phyloP scores from a whole-genome alignment of 2,329 filamentous ascomycete genomes.

The Claviceps spartinae region DNA sequence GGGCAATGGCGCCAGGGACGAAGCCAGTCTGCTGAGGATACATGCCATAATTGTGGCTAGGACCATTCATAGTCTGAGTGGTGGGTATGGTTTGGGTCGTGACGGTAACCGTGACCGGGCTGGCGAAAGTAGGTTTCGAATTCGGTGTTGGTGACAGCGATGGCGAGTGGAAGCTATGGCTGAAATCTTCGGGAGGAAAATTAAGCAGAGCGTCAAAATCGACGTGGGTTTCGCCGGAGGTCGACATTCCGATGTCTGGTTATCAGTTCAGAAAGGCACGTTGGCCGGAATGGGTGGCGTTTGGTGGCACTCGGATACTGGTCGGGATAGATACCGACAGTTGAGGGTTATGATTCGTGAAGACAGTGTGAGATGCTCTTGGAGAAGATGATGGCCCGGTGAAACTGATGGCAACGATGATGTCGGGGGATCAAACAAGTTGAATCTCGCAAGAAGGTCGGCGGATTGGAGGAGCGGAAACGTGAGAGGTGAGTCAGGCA shows the following conservation, averaged over 20 bases:
- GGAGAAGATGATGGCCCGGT: not conserved
- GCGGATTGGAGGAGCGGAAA: conserved; percentile 3
- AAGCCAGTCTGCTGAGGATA: conserved; percentile 94
- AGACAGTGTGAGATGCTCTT: not conserved
- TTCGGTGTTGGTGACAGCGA: conserved; percentile 40
- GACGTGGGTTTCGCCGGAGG: conserved; percentile 31
- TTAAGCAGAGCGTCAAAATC: conserved; percentile 46
- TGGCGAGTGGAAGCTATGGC: conserved; percentile 44
- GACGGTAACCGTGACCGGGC: conserved; percentile 37
- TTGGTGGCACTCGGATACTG: conserved; percentile 1
- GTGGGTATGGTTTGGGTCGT: conserved; percentile 42
- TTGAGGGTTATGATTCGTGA: not conserved
- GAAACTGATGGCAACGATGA: not conserved
- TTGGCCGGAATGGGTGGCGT: conserved; percentile 1
- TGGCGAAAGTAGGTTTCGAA: conserved; percentile 41
- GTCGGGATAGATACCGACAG: not conserved
- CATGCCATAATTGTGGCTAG: conserved; percentile 88
- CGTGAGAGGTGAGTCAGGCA: conserved; percentile 13
- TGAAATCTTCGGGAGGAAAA: conserved; percentile 44
- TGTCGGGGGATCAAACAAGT: not conserved
- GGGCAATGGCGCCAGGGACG: conserved; percentile 69
- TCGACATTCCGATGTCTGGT: conserved; percentile 20
- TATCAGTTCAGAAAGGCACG: not conserved
- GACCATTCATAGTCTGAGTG: conserved; percentile 53
- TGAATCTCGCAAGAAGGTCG: not conserved